A percentile compares a stretch with the other conserved stretches of the same genome.
Evolutionary conservation across 306 rosid genomes (phyloP).

Genomic region (Trichosanthes truncata): DNA sequence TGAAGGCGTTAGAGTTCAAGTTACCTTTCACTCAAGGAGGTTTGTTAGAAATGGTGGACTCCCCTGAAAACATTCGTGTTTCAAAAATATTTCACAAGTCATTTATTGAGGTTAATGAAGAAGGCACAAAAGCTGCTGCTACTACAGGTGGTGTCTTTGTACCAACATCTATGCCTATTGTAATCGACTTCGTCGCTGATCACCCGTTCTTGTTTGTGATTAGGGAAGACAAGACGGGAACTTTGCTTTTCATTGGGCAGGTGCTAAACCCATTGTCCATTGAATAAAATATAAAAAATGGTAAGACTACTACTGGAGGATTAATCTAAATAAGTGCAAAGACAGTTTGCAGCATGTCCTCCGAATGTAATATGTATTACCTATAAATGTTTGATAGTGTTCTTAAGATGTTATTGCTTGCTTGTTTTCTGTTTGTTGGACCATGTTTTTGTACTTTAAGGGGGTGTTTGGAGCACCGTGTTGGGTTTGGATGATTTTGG

Average conservation of each 20-base stretch:
- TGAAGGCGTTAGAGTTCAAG: constrained; percentile 55
- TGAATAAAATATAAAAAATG: constrained; percentile 18
- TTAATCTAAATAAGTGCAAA: background rate
- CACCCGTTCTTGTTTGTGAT: constrained; percentile 65
- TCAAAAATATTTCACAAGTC: constrained; percentile 51
- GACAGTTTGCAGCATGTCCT: background rate
- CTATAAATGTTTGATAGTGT: background rate
- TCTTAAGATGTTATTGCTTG: background rate
- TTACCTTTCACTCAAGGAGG: constrained; percentile 56
- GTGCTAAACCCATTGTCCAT: constrained; percentile 51
- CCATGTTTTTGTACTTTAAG: background rate
- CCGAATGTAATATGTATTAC: background rate
- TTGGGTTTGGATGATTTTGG: too few species aligned
- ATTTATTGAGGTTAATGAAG: constrained; percentile 76
- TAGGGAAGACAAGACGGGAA: constrained; percentile 61
- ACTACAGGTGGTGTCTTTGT: constrained; percentile 24
- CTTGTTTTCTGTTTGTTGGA: background rate
- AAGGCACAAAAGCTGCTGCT: constrained; percentile 83
- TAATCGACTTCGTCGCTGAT: constrained; percentile 64
- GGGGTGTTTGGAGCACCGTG: too few species aligned
- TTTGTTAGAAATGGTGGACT: constrained; percentile 67
- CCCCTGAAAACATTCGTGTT: constrained; percentile 33
- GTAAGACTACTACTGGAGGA: background rate
- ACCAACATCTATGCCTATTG: background rate
- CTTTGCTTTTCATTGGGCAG: constrained; percentile 58